These are phyloP conservation scores for Globisporangium camurandrum DNA, from an alignment of 352 stramenopile genomes.

Conservation along the genomic window DNA sequence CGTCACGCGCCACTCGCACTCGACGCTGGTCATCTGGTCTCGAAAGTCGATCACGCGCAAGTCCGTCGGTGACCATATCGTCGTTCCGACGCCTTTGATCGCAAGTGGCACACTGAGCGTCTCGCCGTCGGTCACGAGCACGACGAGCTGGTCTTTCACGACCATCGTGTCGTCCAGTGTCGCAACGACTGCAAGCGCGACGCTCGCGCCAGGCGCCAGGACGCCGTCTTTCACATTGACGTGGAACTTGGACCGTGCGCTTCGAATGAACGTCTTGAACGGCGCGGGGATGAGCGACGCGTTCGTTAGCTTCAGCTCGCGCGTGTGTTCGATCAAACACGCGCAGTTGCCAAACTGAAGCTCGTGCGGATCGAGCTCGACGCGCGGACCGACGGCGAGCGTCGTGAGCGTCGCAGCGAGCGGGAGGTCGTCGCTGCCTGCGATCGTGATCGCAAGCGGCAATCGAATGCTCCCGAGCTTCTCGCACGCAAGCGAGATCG, in stretches of 20 bases:
- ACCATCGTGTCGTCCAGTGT: conserved; percentile 91
- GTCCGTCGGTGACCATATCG: conserved; percentile 89
- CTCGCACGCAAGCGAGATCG: conserved; percentile 82
- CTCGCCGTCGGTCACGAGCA: conserved; percentile 89
- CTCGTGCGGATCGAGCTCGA: conserved; percentile 74
- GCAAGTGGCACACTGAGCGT: conserved; percentile 84
- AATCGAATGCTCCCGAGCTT: conserved; percentile 89
- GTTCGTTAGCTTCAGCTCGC: conserved; percentile 83
- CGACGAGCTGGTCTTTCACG: conserved; percentile 92
- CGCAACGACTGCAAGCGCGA: conserved; percentile 74
- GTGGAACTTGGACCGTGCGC: conserved; percentile 86
- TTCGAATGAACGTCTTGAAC: conserved; percentile 93
- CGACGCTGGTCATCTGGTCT: conserved; percentile 84
- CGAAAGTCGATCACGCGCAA: conserved; percentile 89
- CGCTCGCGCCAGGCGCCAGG: conserved; percentile 67
- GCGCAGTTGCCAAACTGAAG: conserved; percentile 88
- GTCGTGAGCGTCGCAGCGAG: conserved; percentile 84
- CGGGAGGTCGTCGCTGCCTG: conserved; percentile 83
- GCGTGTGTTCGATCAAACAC: conserved; percentile 82
- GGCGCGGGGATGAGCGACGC: conserved; percentile 82
- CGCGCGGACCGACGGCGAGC: conserved; percentile 72
- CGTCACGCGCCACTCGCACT: conserved; percentile 89
- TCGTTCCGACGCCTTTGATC: conserved; percentile 91
- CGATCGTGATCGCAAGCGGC: conserved; percentile 80
- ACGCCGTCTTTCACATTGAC: conserved; percentile 87